Base-by-base conservation (phyloP, 305 asterid species). In the Euphrasia arctica region DNA sequence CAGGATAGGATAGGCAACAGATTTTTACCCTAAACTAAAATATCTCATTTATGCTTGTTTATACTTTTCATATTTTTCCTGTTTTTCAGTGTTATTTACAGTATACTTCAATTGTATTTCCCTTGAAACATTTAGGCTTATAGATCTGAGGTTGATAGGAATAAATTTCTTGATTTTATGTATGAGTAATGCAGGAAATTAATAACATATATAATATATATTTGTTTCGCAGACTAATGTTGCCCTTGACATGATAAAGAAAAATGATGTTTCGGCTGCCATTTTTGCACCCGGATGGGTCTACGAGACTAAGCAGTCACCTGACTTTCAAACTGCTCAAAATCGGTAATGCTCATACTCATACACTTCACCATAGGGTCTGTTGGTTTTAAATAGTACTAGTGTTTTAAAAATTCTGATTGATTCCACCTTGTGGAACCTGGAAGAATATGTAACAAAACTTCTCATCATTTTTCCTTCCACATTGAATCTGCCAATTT, bases 221-320 rank as follows among this genome's bases (percentile, higher is more conserved):
- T 54, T 15, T 48, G 62, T 62, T 54, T 72, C 52, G 63, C 85
- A 93, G 99, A 88, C 97, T 28, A 86, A 88, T 81, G 85, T 73
- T 64, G 99, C 99, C 54, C 97, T 93, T 67, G 95, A 93, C 62
- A 88, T 80, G 60, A 80, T 90, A 75, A 87, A 83, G 89, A 80
- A 78, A 74, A 66, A 60, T 69, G 81, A 82, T 13, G 92, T 93
- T 68, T 93, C 99, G 62, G 99, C 96, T 25, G 97, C 99, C 77
- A 80, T 93, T 72, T 90, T 93, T 80, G 99, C 96, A 67, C 97
- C 99, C 69, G 99, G 95, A 57, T 93, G 99, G 99, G 85, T 93
- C 68, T 88, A 93, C 31, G 97, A 93, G 85, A 86, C 86, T 60
- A 60, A 84, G n/a, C 95, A 90, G 76, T 89, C 85, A 57, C 91